Evolutionary conservation across 805 yeast genomes (phyloP), one percentile per base, ranked within the genome.

Genomic region (Starmerella tilneyi): DNA sequence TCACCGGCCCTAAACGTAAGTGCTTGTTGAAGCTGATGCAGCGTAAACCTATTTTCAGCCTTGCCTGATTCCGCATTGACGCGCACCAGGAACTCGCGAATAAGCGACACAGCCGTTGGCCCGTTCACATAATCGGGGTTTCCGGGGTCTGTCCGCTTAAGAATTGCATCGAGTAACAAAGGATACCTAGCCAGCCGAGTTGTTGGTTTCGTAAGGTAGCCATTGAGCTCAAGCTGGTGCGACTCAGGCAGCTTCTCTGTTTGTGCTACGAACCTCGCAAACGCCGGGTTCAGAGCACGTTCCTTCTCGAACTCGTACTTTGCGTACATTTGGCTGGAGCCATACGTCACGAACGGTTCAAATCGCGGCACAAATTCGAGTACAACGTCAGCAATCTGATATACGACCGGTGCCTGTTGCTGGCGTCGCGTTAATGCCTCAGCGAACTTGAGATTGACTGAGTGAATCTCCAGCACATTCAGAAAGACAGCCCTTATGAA

Each of bases 121-220:
- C 92, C 67, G 53, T 79, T 75, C 43, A 73, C 75, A 56, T 72
- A 74, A 54, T 88, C 96, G 1, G 84, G 78, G 7, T 78, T 72
- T 21, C 77, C 82, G n/a, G 80, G 79, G 43, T 72, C 75, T 0
- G 97, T 86, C 51, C 78, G 75, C 61, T 92, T 89, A 52, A 84
- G 69, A 28, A 92, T 83, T 39, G 89, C 92, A 46, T 76, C 79
- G 19, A 89, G 70, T 46, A 92, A 70, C 41, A 92, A 67, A 52
- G 94, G 95, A 64, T 92, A 92, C 54, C 97, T 72, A 9, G 96
- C 97, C 26, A 96, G 86, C 61, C 98, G 75, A 13, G 96, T 86
- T 2, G 94, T 88, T 42, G 97, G 96, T 59, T 89, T 94, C 6
- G 95, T 84, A 52, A 92, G 71, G 58, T 86, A 92, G 0, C 97